Evolutionary conservation across 306 rosid species (phyloP), one percentile per base, ranked within the genome.

Genomic region (Purshia tridentata): DNA sequence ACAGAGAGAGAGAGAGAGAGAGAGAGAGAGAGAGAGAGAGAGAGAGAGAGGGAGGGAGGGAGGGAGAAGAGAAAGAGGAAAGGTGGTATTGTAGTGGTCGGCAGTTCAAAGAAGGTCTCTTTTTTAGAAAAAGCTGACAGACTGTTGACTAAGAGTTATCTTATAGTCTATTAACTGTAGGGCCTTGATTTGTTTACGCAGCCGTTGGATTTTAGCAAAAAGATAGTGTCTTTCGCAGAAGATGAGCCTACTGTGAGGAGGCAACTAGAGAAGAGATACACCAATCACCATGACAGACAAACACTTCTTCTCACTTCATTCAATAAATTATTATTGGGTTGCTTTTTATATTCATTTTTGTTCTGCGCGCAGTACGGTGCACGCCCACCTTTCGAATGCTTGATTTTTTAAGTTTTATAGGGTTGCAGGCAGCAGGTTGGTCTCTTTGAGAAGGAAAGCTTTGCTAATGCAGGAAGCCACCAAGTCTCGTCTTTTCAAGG

Each of bases 101-200:
- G 77, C 65, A 77, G 77, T 77, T 69, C 80, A 70, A 80, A 80
- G 85, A 65, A 71, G 82, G 65, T 61, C 84, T 63, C 48, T 61
- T 78, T 77, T 86, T 79, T 69, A 42, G 79, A 84, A 71, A 89
- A 90, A 85, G 91, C 88, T 86, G 93, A 89, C 89, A 88, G 84
- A 63, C 81, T 72, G 88, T 89, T 88, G 93, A 91, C 96, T 74
- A 69, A 16, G 71, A 77, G 80, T 4, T 35, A 67, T 65, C 72
- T 73, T 20, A 52, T 46, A 67, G 76, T 82, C 60, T 8, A 44
- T 49, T 20, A n/a, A 59, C 75, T 70, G n/a, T n/a, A 89, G 78
- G 86, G 93, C 15, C 54, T 35, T 46, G 86, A 85, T 84, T 83
- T 57, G 19, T 67, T 51, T 63, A 60, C 55, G 4, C 12, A 29